Evolutionary conservation across 306 rosid species (phyloP).

Genomic region (Cucurbita maxima): DNA sequence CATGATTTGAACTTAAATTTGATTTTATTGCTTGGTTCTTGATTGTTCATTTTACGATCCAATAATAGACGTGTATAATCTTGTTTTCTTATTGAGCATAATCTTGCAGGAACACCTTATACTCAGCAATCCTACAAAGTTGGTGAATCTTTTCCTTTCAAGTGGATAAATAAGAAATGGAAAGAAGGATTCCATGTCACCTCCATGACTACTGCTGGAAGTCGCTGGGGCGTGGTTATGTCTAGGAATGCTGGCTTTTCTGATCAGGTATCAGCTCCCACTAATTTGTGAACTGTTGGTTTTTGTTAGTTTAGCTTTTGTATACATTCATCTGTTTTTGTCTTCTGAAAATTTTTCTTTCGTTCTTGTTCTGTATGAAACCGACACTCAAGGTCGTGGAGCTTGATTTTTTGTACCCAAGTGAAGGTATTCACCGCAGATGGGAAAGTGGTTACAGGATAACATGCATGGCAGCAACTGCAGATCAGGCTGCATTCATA

Average conservation of each 20-base stretch:
- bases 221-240: slow-evolving; percentile 95
- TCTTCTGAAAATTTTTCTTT: background rate
- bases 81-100: background rate
- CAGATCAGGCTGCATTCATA: slow-evolving; percentile 88
- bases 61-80: background rate
- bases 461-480: slow-evolving; percentile 89
- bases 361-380: background rate
- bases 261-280: slow-evolving; percentile 47
- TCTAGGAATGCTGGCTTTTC: slow-evolving; percentile 89
- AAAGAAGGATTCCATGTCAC: slow-evolving; percentile 95
- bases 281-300: background rate
- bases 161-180: slow-evolving; percentile 96
- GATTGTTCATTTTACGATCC: background rate
- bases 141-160: slow-evolving; percentile 80
- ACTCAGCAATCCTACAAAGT: slow-evolving; percentile 91
- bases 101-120: slow-evolving; percentile 59
- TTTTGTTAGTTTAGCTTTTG: background rate
- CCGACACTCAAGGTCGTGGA: slow-evolving; percentile 57
- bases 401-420: slow-evolving; percentile 84
- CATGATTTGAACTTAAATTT: background rate
- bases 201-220: slow-evolving; percentile 91
- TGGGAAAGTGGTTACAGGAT: slow-evolving; percentile 84
- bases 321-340: background rate
- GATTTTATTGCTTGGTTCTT: background rate
- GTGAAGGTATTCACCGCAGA: slow-evolving; percentile 84